phyloP scores from a whole-genome alignment of 2,329 filamentous ascomycete genomes.

The Orbilia blumenaviensis region DNA sequence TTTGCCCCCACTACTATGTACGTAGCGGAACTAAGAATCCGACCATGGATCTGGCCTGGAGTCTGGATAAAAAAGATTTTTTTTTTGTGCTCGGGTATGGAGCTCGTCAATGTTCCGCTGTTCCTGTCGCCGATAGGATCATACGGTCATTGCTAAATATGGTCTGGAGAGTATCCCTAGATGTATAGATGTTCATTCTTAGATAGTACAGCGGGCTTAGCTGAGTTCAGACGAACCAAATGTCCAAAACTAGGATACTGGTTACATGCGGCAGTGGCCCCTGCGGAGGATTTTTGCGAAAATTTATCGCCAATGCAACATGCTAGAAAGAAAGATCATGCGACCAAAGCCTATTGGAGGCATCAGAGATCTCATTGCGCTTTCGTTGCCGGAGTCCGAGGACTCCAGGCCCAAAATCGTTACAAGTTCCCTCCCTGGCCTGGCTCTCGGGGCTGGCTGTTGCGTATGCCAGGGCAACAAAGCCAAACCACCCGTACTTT shows the following conservation, averaged over 20 bases:
- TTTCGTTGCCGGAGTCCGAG: slow-evolving; percentile 28
- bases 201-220: background rate
- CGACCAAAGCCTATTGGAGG: background rate
- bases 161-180: background rate
- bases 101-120: background rate
- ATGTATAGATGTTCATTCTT: too few species aligned
- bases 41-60: background rate
- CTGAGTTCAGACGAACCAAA: background rate
- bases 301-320: slow-evolving; percentile 10
- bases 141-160: slow-evolving; percentile 1
- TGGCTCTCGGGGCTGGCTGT: background rate
- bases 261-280: background rate
- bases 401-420: slow-evolving; percentile 2
- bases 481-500: slow-evolving; percentile 15
- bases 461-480: background rate
- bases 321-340: background rate
- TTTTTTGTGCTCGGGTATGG: background rate
- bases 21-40: too few species aligned
- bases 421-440: slow-evolving; percentile 10
- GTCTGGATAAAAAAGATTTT: background rate
- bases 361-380: background rate
- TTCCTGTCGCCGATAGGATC: background rate
- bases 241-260: background rate
- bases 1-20: too few species aligned
- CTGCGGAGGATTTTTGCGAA: background rate